Evolutionary conservation across 129 eudicot species (phyloP).

Genomic region (Smallanthus sonchifolius): DNA sequence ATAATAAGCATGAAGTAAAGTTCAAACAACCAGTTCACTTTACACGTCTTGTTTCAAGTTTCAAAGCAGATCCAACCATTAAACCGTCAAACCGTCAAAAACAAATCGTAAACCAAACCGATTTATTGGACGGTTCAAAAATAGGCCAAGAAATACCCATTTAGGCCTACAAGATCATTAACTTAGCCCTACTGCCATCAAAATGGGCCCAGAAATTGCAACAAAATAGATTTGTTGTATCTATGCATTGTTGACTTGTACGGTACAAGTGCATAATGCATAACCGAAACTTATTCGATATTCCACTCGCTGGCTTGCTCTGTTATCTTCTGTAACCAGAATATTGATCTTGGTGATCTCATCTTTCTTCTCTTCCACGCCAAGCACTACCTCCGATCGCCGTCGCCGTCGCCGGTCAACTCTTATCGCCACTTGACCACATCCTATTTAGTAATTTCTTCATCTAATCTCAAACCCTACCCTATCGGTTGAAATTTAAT

Average conservation of each 20-base stretch:
- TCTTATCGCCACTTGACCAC: background rate
- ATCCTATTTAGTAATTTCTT: background rate
- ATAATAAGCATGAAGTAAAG: too few species aligned
- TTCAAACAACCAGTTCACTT: too few species aligned
- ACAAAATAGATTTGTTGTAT: background rate
- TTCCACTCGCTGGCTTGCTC: constrained; percentile 27
- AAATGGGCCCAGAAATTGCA: too few species aligned
- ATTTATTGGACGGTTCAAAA: too few species aligned
- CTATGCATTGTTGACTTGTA: constrained; percentile 11
- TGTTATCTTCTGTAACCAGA: constrained; percentile 18
- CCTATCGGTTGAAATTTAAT: background rate
- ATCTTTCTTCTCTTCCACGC: constrained; percentile 16
- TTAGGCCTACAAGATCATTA: too few species aligned
- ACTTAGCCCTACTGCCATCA: too few species aligned
- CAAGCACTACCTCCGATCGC: constrained; percentile 20
- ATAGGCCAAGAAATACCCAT: too few species aligned
- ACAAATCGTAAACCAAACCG: too few species aligned
- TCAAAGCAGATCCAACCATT: too few species aligned
- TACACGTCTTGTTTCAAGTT: too few species aligned
- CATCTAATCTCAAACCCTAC: constrained; percentile 14
- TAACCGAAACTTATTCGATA: background rate
- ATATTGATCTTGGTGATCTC: constrained; percentile 23
- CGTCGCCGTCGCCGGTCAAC: constrained; percentile 4
- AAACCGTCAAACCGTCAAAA: too few species aligned
- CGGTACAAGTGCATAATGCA: constrained; percentile 9